A percentile compares a stretch with the other conserved stretches of the same genome.
Conservation (phyloP, 2,329 filamentous ascomycete species). For the Tympanopsis confertula region DNA sequence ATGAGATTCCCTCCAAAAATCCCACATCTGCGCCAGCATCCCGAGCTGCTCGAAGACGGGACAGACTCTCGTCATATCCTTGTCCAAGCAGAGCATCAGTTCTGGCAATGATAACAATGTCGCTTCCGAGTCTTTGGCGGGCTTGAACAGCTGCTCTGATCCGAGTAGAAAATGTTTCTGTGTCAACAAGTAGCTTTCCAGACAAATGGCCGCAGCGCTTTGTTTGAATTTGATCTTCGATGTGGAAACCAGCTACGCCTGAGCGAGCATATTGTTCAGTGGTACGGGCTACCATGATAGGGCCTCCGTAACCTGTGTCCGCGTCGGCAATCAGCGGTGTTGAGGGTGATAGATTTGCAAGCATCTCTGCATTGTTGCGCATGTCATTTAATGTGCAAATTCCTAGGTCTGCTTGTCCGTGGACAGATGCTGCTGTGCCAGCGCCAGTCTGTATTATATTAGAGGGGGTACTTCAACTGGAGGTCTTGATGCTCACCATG, state of each 20-base stretch:
- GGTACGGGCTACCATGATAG: slow-evolving; percentile 22
- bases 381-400: slow-evolving; percentile 38
- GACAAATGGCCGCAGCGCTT: slow-evolving; percentile 26
- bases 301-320: slow-evolving; percentile 39
- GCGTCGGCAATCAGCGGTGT: slow-evolving; percentile 38
- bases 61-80: slow-evolving; percentile 37
- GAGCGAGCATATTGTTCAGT: slow-evolving; percentile 25
- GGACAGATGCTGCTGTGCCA: slow-evolving; percentile 32
- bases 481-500: slow-evolving; percentile 30
- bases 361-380: slow-evolving; percentile 38
- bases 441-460: slow-evolving; percentile 29
- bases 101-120: slow-evolving; percentile 47
- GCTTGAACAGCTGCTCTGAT: slow-evolving; percentile 18
- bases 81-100: slow-evolving; percentile 39
- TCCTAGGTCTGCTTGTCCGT: slow-evolving; percentile 35
- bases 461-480: background rate
- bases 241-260: slow-evolving; percentile 16
- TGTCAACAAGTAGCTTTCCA: slow-evolving; percentile 20
- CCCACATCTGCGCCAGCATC: slow-evolving; percentile 37
- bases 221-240: slow-evolving; percentile 20
- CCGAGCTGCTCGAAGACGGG: slow-evolving; percentile 29
- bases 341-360: slow-evolving; percentile 33
- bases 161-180: slow-evolving; percentile 12
- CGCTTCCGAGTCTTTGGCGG: slow-evolving; percentile 24
- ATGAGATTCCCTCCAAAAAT: slow-evolving; percentile 38